phyloP scores from a whole-genome alignment of 129 eudicot species.

The Lonicera japonica region DNA sequence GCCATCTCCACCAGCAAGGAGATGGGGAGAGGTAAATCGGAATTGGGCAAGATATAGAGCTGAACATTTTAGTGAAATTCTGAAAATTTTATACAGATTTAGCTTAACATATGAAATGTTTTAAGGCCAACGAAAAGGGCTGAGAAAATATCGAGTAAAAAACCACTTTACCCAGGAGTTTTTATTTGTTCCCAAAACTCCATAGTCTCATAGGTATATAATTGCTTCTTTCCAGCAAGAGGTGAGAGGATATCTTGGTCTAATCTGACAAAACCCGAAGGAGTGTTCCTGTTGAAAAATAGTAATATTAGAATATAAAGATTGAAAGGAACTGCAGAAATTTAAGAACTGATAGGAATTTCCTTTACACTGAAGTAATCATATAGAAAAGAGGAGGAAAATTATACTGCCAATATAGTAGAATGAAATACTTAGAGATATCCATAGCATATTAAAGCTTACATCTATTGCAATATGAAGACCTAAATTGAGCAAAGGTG shows the following conservation, averaged over 20 bases:
- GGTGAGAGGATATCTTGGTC: constrained; percentile 97
- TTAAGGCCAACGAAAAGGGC: neutral
- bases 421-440: too few species aligned
- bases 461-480: too few species aligned
- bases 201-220: constrained; percentile 82
- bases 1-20: constrained; percentile 84
- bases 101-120: neutral
- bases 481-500: too few species aligned
- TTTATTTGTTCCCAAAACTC: constrained; percentile 99
- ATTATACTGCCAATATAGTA: too few species aligned
- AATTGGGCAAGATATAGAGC: constrained; percentile 69
- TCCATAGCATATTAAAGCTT: too few species aligned
- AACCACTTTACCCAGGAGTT: constrained; percentile 66
- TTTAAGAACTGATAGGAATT: too few species aligned
- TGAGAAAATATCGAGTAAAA: neutral
- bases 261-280: constrained; percentile 81
- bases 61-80: constrained; percentile 90
- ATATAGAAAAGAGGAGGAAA: too few species aligned
- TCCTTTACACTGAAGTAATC: too few species aligned
- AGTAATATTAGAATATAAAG: constrained; percentile 8
- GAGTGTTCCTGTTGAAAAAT: constrained; percentile 45
- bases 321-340: neutral
- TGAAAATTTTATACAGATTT: constrained; percentile 16
- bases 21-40: constrained; percentile 50
- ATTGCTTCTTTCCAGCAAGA: constrained; percentile 92